Base-by-base conservation (phyloP, 495 filamentous ascomycete genomes). In the Astrothelium subdiscretum region DNA sequence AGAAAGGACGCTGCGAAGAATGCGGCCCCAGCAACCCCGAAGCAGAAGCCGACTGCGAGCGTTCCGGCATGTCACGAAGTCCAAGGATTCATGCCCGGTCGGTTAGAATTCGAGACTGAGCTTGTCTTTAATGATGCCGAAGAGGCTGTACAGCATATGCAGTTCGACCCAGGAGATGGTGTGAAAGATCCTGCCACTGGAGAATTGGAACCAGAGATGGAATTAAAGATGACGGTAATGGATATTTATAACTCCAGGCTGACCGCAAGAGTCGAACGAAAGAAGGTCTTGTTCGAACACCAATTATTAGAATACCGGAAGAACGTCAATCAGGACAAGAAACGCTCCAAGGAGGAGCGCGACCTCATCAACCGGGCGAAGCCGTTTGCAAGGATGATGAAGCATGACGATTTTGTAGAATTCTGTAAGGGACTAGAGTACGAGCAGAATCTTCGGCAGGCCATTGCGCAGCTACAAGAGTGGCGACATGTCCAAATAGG, bases 1-100 rank as follows among this genome's bases (percentile, higher is more conserved):
- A 81, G 91, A 63, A 92, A 95, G 68, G 91, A 97, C 64, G 88
- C 85, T 13, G 87, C 89, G 32, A 92, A 89, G 74, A 87, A 89
- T 51, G 89, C 89, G 1, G 85, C 89, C 6, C 87, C 91, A 3
- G 81, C 89, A 26, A 88, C 88, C 22, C 92, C 94, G 13, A 96
- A 96, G 74, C 89, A 91, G 71, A 97, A 97, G 69, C 94, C 94
- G 0, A 97, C 92, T 1, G 90, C 92, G 27, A 91, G 87, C 76
- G 89, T 95, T 2, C 94, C 94, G 18, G 83, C 92, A 31, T 97
- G 95, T 72, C 94, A 99, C 73, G 94, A 99, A 72, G 92, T 99
- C 31, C 89, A 95, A 71, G 94, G 94, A 3, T 99, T 95, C 74
- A 99, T 99, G 94, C 94, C 94, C 2, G 94, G 95, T 38, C 90